Percentiles rank a stretch among this genome's conserved stretches.
Conservation (phyloP, 495 filamentous ascomycete species). For the Talaromyces nanjingensis region DNA sequence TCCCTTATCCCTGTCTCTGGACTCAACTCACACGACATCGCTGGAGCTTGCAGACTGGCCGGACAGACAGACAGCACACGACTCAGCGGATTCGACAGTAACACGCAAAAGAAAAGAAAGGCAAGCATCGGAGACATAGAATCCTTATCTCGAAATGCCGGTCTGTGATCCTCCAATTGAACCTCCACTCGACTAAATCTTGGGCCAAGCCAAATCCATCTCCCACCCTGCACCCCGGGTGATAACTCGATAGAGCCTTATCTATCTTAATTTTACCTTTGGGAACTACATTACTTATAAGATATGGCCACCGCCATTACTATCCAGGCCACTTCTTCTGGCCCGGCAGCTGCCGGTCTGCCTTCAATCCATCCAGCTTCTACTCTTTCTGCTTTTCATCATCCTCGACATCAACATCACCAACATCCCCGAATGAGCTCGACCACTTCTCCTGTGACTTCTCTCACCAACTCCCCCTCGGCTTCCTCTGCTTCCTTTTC, state of each 20-base stretch:
- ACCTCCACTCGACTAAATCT: not conserved
- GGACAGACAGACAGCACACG: not conserved
- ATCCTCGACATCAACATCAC: slow-evolving; percentile 13
- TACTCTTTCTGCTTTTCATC: slow-evolving; percentile 14
- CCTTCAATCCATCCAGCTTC: not conserved
- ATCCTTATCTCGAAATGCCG: not conserved
- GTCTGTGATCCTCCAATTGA: slow-evolving; percentile 4
- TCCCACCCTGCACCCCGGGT: not conserved
- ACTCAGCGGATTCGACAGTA: not conserved
- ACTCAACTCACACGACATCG: not conserved
- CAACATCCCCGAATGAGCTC: slow-evolving; percentile 19
- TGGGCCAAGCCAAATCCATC: not conserved
- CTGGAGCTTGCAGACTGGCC: not conserved
- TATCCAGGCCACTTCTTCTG: slow-evolving; percentile 21
- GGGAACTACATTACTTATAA: not conserved
- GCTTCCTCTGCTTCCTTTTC: slow-evolving; percentile 15
- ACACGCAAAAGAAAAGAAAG: not conserved
- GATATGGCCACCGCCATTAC: slow-evolving; percentile 40
- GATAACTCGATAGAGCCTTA: not conserved
- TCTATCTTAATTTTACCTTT: not conserved
- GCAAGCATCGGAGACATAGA: not conserved
- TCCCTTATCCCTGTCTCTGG: not conserved
- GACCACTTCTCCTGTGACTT: slow-evolving; percentile 23
- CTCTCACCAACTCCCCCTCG: slow-evolving; percentile 22
- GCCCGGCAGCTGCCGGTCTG: slow-evolving; percentile 15